Percentiles rank a stretch among this genome's conserved stretches.
Conservation (phyloP, 441 rosid genomes). For the Populus hybrid region DNA sequence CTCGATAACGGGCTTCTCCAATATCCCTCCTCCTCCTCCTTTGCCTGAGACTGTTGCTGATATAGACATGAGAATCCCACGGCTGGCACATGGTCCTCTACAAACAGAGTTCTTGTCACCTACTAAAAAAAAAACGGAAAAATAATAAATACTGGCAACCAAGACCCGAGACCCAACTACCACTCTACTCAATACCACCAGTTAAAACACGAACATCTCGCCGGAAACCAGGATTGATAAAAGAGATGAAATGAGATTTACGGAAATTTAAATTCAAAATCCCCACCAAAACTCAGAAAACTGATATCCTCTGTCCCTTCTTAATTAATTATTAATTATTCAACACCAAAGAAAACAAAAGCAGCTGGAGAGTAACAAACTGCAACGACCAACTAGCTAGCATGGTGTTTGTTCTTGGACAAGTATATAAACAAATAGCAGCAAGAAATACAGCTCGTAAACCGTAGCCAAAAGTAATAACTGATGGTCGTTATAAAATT, state of each 20-base stretch:
- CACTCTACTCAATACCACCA: not conserved
- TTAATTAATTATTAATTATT: not conserved
- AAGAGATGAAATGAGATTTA: not conserved
- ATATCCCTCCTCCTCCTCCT: slow-evolving; percentile 89
- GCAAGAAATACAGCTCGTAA: not conserved
- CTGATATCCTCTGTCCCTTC: not conserved
- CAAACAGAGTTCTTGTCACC: slow-evolving; percentile 57
- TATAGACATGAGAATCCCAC: slow-evolving; percentile 52
- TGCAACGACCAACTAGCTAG: not conserved
- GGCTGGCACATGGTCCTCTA: slow-evolving; percentile 54
- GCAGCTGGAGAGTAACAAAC: not conserved
- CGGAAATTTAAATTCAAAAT: no score
- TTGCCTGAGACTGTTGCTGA: slow-evolving; percentile 61
- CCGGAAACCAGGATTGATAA: not conserved
- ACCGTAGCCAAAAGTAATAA: not conserved
- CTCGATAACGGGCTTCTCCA: slow-evolving; percentile 88
- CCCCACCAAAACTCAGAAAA: not conserved
- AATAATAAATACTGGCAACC: slow-evolving; percentile 14
- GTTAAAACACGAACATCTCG: not conserved
- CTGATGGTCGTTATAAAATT: not conserved
- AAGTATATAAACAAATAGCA: not conserved
- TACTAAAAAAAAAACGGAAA: slow-evolving; percentile 19
- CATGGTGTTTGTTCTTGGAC: not conserved
- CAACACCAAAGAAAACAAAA: not conserved
- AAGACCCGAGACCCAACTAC: not conserved